These are phyloP conservation scores for Colletotrichum simmondsii DNA, from an alignment of 2,329 filamentous ascomycete genomes.

Conservation along the genomic window DNA sequence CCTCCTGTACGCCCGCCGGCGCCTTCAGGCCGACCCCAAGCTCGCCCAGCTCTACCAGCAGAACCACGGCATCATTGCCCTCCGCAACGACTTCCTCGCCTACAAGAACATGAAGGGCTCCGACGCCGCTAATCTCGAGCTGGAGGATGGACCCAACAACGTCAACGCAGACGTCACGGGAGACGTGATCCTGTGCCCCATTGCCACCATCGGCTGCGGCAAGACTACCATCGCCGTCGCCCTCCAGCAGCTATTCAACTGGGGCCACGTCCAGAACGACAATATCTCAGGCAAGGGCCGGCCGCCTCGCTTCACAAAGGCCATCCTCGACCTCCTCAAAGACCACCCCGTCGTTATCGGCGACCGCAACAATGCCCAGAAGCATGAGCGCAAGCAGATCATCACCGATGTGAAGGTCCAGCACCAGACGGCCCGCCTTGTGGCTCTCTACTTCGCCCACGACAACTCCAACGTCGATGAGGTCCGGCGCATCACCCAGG, in stretches of 20 bases:
- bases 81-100: constrained; percentile 88
- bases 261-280: constrained; percentile 97
- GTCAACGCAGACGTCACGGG: constrained; percentile 64
- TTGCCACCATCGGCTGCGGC: constrained; percentile 94
- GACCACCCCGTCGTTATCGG: constrained; percentile 81
- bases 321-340: constrained; percentile 73
- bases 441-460: constrained; percentile 91
- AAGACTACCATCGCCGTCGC: constrained; percentile 94
- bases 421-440: constrained; percentile 74
- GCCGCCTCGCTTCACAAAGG: constrained; percentile 80
- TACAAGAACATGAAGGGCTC: constrained; percentile 87
- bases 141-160: constrained; percentile 56
- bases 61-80: constrained; percentile 94
- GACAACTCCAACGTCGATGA: constrained; percentile 78
- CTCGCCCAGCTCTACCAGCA: constrained; percentile 79
- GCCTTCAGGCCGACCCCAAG: constrained; percentile 74
- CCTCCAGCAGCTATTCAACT: constrained; percentile 83
- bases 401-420: constrained; percentile 79
- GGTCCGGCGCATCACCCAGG: constrained; percentile 79
- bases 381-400: constrained; percentile 87
- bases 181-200: constrained; percentile 86
- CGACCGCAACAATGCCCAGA: constrained; percentile 94
- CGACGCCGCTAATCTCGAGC: constrained; percentile 85
- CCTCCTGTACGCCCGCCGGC: constrained; percentile 80
- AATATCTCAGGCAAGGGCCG: constrained; percentile 87